Conservation (phyloP, 78 protist genomes). For the Dictyostelium intermedium region DNA sequence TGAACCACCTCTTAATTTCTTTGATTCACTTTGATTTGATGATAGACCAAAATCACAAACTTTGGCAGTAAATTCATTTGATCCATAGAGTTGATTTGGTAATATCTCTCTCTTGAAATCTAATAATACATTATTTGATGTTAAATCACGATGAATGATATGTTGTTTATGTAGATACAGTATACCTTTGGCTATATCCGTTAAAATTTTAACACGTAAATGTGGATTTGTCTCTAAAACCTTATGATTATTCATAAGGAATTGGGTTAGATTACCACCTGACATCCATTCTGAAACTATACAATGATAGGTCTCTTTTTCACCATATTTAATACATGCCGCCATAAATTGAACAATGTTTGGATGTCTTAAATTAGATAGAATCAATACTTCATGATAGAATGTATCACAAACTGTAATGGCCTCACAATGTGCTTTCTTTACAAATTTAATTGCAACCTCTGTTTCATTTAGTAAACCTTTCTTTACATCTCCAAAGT, state of each 20-base stretch:
- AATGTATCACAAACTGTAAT: conserved; percentile 3
- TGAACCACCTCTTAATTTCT: conserved; percentile 19
- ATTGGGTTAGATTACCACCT: conserved; percentile 13
- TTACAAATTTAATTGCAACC: conserved; percentile 70
- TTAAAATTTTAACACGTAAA: conserved; percentile 51
- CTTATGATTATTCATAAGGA: conserved; percentile 26
- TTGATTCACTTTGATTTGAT: conserved; percentile 10
- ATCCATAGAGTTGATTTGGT: background rate
- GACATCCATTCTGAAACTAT: conserved; percentile 77
- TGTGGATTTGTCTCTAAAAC: background rate
- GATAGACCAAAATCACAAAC: conserved; percentile 38
- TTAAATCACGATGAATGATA: conserved; percentile 88
- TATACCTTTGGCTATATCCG: conserved; percentile 88
- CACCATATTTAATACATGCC: conserved; percentile 13
- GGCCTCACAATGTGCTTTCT: conserved; percentile 18
- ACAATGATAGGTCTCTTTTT: conserved; percentile 63
- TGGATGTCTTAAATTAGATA: conserved; percentile 54
- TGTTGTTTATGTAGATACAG: conserved; percentile 80
- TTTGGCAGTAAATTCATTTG: background rate
- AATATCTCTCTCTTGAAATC: background rate
- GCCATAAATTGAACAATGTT: conserved; percentile 81
- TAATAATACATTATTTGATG: conserved; percentile 79
- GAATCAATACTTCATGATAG: background rate
- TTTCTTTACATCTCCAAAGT: conserved; percentile 73
- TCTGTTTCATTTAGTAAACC: conserved; percentile 46